Base-by-base conservation (phyloP, 345 rosid species). In the Heritiera fomes region DNA sequence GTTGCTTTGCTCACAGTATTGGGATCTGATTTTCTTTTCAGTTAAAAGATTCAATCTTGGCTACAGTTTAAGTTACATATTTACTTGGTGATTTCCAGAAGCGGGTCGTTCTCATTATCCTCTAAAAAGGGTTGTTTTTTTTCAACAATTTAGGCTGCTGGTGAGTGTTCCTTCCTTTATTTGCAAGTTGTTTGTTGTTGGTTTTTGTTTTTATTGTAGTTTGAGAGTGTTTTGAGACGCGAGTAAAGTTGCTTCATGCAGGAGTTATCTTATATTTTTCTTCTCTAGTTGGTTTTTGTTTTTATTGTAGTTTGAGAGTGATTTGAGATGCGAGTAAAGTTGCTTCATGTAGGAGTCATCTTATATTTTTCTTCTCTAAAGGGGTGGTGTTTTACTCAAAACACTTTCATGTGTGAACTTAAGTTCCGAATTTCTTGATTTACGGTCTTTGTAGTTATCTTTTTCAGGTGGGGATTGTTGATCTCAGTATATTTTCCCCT, bases 391-490 rank as follows among this genome's bases (percentile, higher is more conserved):
- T 81, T 79, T 61, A 1, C 17, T 77, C 70, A 77, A 77, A 76
- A 60, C 78, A 46, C 65, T 71, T 55, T 75, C 32, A 50, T n/a
- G 32, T 17, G 78, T 82, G 64, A 58, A 74, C 74, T 49, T 73
- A 77, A 67, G 46, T 71, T 83, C 71, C 83, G 56, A 49, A 71
- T 77, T 76, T n/a, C 80, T 83, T 82, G 80, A 77, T 77, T 85
- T 81, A 41, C 73, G 87, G 79, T 85, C 79, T 87, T 83, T 90
- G 90, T 87, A 87, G 88, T 89, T 78, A 82, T 34, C 3, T 34
- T 47, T 72, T 50, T 83, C 86, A 83, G 87, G 85, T 81, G 80
- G 81, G 83, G 75, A 79, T 81, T 88, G 79, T 75, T 79, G 81
- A 78, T 84, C 11, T 83, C 86, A 70, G 66, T 82, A 83, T 72